phyloP scores from a whole-genome alignment of 495 filamentous ascomycete genomes.

The Penicillium canariense region DNA sequence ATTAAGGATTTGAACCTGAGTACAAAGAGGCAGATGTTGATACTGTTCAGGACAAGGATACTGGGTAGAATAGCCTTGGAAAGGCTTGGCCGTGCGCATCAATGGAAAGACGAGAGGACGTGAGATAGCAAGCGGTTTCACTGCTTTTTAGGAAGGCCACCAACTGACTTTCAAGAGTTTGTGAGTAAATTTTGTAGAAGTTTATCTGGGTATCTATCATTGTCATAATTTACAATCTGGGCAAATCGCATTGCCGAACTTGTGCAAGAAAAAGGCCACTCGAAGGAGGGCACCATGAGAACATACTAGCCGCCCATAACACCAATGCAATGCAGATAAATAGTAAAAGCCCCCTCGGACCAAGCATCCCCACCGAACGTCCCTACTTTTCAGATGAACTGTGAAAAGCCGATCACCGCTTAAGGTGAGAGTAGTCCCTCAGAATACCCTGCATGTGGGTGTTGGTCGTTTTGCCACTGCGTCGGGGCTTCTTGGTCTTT shows the following conservation, averaged over 20 bases:
- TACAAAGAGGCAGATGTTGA: neutral
- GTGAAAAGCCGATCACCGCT: conserved; percentile 31
- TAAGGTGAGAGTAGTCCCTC: conserved; percentile 74
- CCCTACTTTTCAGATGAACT: neutral
- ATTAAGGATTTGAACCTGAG: conserved; percentile 4
- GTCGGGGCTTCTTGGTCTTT: conserved; percentile 63
- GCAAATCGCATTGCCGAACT: neutral
- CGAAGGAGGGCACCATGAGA: neutral
- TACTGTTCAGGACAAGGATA: neutral
- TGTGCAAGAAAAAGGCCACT: neutral
- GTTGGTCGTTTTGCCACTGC: conserved; percentile 84
- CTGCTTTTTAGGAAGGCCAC: no score
- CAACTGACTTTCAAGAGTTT: neutral
- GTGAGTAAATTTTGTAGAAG: neutral
- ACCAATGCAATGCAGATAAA: conserved; percentile 24
- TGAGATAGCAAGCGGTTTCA: no score
- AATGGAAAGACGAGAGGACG: no score
- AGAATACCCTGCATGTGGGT: conserved; percentile 87
- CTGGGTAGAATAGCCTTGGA: no score
- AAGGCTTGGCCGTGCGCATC: no score
- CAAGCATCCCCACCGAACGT: no score
- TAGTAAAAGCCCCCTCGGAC: neutral
- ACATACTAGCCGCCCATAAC: conserved; percentile 9
- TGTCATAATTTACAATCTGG: conserved; percentile 20
- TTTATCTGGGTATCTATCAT: conserved; percentile 35